Evolutionary conservation across 192 early-diverging fungal species (phyloP).

Genomic region (Obelidium mucronatum): DNA sequence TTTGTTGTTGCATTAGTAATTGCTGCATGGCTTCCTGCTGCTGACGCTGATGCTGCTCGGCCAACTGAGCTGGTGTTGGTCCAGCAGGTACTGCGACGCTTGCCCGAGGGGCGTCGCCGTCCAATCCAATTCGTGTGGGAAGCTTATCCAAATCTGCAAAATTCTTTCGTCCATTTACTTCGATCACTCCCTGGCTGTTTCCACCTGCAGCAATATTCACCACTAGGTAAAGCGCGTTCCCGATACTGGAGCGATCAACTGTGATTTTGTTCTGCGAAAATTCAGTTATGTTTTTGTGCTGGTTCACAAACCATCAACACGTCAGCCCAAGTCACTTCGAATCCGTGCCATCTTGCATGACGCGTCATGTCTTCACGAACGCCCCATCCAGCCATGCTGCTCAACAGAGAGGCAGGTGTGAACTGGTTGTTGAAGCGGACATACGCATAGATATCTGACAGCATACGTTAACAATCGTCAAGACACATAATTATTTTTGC

Average conservation of each 20-base stretch:
- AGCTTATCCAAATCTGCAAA: constrained; percentile 52
- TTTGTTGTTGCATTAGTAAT: constrained; percentile 24
- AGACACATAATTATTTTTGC: not conserved
- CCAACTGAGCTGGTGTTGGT: constrained; percentile 34
- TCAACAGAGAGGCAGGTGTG: constrained; percentile 48
- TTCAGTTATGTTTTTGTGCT: not conserved
- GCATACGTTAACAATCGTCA: not conserved
- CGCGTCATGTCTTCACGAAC: constrained; percentile 56
- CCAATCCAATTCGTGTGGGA: constrained; percentile 22
- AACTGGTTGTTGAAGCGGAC: constrained; percentile 59
- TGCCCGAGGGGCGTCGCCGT: constrained; percentile 42
- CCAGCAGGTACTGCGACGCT: constrained; percentile 51
- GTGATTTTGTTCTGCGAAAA: constrained; percentile 62
- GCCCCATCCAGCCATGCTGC: constrained; percentile 58
- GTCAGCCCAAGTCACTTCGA: constrained; percentile 63
- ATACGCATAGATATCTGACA: constrained; percentile 51
- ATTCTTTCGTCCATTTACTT: constrained; percentile 55
- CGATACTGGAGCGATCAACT: constrained; percentile 58
- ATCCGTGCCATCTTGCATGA: constrained; percentile 60
- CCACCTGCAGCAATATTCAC: constrained; percentile 57
- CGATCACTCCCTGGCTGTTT: constrained; percentile 28
- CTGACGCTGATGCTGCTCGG: constrained; percentile 21
- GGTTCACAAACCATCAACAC: constrained; percentile 29
- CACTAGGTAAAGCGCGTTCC: constrained; percentile 62
- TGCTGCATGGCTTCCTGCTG: constrained; percentile 46